These are phyloP conservation scores for Picea abies DNA, from an alignment of 83 land plant genomes.

Conservation along the genomic window DNA sequence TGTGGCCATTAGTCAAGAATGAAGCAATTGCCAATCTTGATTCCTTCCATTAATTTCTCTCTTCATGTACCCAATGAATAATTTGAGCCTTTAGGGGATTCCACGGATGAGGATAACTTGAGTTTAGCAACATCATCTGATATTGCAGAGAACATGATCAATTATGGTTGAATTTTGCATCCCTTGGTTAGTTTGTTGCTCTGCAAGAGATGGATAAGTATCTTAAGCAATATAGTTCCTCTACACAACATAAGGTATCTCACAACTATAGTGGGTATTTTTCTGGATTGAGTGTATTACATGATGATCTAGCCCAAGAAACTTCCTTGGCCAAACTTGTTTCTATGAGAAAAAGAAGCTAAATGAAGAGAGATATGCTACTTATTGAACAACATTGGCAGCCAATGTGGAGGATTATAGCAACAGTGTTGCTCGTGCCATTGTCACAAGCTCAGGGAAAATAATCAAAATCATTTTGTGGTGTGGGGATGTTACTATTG, in stretches of 20 bases:
- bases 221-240: constrained; percentile 57
- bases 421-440: constrained; percentile 54
- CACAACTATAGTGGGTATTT: neutral
- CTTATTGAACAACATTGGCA: too few relatives aligned
- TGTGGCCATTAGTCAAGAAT: constrained; percentile 57
- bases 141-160: constrained; percentile 26
- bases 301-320: constrained; percentile 26
- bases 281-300: too few relatives aligned
- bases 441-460: constrained; percentile 69
- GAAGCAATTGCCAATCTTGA: constrained; percentile 69
- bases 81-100: neutral
- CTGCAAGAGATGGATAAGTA: constrained; percentile 31
- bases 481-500: constrained; percentile 88
- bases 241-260: constrained; percentile 62
- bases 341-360: constrained; percentile 19
- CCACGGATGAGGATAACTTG: neutral
- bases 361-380: constrained; percentile 44
- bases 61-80: constrained; percentile 43
- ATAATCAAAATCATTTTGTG: constrained; percentile 75
- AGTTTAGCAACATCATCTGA: neutral
- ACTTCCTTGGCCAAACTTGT: constrained; percentile 20
- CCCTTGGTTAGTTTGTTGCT: constrained; percentile 32
- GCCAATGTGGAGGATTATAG: constrained; percentile 45
- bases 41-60: constrained; percentile 66
- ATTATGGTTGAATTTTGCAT: constrained; percentile 72